Base-by-base conservation (phyloP, 2,329 filamentous ascomycete genomes). In the Ophiostoma australiae region DNA sequence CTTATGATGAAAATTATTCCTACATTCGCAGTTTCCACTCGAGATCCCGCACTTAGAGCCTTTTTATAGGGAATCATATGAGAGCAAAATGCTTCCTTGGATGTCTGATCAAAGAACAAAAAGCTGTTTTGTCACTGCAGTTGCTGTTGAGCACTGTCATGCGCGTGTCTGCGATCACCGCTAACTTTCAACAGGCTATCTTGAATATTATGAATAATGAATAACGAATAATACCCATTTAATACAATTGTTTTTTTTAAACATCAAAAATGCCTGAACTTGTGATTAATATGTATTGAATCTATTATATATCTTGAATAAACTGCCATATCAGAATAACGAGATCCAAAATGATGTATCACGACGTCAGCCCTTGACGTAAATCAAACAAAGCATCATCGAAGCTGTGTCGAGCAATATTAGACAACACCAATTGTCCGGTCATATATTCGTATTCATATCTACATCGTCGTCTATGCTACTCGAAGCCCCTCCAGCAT, bases 1-100 rank as follows among this genome's bases (percentile, higher is more conserved):
- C 76, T 76, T 67, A 88, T 91, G 89, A 91, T 91, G 89, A 91
- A 91, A 89, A 80, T 86, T 86, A 84, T 89, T 86, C 80, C 84
- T 83, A 87, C 84, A 91, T 92, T 93, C 90, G 90, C 90, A 93
- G 90, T 93, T 93, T 93, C 88, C 90, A 91, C 90, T 91, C 84
- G 89, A 91, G 88, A 74, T 72, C 72, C 72, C 71, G 86, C 85
- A 66, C 66, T 72, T 76, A 80, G 87, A 90, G 89, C 88, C 88
- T 87, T 85, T 67, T 83, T 82, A 81, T 82, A 76, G 33, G 85
- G 85, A 86, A 74, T 85, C 83, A 89, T 78, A 89, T 91, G 89
- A 91, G 85, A 85, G 89, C 80, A 79, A 80, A 82, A 79, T 78
- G 72, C 88, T 90, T 91, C 88, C 88, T 91, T 91, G 89, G 89